Evolutionary conservation across 2,329 filamentous ascomycete species (phyloP).

Genomic region (Shiraia sp.): DNA sequence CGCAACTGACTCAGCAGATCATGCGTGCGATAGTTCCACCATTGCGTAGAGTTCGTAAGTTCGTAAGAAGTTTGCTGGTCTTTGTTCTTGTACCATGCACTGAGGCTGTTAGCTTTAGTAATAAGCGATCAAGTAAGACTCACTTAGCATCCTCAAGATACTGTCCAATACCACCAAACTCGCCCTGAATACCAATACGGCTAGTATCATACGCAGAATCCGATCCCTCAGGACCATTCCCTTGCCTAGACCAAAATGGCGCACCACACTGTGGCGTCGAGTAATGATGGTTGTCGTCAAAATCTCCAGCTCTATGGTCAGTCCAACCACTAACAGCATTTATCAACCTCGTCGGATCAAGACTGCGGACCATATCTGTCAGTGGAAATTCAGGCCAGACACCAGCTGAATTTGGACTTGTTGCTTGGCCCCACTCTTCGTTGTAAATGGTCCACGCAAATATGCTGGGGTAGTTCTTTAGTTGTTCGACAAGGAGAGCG

Average conservation of each 20-base stretch:
- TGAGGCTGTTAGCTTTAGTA: conserved; percentile 27
- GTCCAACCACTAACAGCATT: conserved; percentile 68
- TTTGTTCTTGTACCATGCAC: conserved; percentile 65
- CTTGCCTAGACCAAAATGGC: conserved; percentile 64
- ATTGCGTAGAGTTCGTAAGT: conserved; percentile 59
- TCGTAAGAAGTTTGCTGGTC: conserved; percentile 68
- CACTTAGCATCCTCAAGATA: conserved; percentile 55
- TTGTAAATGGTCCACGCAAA: conserved; percentile 72
- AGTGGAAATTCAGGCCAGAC: conserved; percentile 62
- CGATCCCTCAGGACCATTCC: conserved; percentile 54
- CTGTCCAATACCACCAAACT: conserved; percentile 71
- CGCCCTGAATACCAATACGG: conserved; percentile 70
- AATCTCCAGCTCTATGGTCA: conserved; percentile 71
- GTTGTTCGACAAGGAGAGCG: conserved; percentile 63
- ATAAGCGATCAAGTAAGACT: conserved; percentile 22
- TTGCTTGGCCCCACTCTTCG: conserved; percentile 70
- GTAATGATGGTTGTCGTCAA: conserved; percentile 70
- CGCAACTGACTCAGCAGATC: conserved; percentile 53
- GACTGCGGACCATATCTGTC: conserved; percentile 56
- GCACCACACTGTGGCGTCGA: conserved; percentile 72
- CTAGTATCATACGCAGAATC: conserved; percentile 57
- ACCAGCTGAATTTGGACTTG: conserved; percentile 8
- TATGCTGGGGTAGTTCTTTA: conserved; percentile 67
- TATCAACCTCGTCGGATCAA: conserved; percentile 68
- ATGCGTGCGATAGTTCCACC: conserved; percentile 69